Evolutionary conservation across 441 rosid genomes (phyloP), one percentile per base, ranked within the genome.

Genomic region (Gossypium gossypioides): DNA sequence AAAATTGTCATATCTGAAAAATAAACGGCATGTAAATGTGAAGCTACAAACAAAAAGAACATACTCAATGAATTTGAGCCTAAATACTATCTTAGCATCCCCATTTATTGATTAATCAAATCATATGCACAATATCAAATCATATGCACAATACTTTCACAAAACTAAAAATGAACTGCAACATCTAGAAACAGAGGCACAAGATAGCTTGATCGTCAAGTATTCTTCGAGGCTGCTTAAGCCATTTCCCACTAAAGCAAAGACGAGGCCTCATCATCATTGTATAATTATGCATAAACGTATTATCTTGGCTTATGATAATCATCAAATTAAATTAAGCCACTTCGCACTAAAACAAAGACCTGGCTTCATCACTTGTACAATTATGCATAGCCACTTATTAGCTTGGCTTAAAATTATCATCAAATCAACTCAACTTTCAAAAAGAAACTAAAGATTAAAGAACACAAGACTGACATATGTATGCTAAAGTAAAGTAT

Each of bases 401-500:
- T 66, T 66, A 21, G 57, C 70, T 66, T 46, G 55, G 57, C 46
- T 68, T 25, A 51, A n/a, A 21, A 37, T 55, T 44, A 59, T 44
- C n/a, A 18, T 60, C 62, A 52, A 51, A 29, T 19, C 40, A 24
- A 46, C 24, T 59, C 29, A 71, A 60, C 56, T 22, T 22, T 57
- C 67, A 27, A 58, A 7, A 59, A 56, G 27, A 70, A 70, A 29
- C 22, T 57, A 55, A 40, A 22, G 59, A 27, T 21, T 59, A 55
- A 60, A 60, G 32, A 72, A 10, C 60, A 58, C 19, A 44, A 25
- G 27, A 61, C 42, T 61, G 59, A 52, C 55, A 66, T 8, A 44
- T 65, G 37, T 24, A 16, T 65, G 48, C 21, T 25, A 55, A 55
- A 52, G 69, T 61, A 15, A 48, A 48, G 42, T 70, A 40, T 68